Conservation (phyloP, 2,329 filamentous ascomycete genomes). For the Emergomyces orientalis region DNA sequence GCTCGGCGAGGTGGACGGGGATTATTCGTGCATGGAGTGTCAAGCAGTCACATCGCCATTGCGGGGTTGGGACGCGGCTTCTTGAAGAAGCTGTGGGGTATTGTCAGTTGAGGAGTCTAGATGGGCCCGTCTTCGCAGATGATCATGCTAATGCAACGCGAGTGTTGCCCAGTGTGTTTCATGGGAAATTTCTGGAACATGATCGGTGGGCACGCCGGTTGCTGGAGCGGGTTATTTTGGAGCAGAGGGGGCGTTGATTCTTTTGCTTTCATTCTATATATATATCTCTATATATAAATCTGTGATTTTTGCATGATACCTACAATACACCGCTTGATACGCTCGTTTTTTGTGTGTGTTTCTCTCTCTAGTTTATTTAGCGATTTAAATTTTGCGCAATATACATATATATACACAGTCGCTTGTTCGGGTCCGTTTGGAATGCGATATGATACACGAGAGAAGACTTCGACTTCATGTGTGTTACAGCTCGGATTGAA, state of each 20-base stretch:
- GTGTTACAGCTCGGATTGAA: background rate
- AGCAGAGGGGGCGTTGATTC: constrained; percentile 10
- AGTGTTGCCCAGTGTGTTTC: constrained; percentile 55
- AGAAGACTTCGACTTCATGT: too few species aligned
- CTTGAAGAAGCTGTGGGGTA: constrained; percentile 62
- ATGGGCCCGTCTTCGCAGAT: constrained; percentile 59
- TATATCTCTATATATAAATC: background rate
- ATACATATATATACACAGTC: background rate
- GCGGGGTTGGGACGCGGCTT: constrained; percentile 63
- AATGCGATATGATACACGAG: background rate
- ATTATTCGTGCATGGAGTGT: constrained; percentile 80
- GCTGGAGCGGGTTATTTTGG: constrained; percentile 27
- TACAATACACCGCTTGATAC: background rate
- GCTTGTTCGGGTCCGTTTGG: background rate
- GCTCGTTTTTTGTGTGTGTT: background rate
- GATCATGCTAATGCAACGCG: constrained; percentile 67
- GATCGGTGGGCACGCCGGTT: constrained; percentile 47
- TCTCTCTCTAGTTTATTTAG: background rate
- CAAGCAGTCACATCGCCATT: constrained; percentile 55
- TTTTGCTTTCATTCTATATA: background rate
- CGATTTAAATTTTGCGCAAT: background rate
- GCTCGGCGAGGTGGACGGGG: constrained; percentile 24
- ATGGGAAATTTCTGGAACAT: constrained; percentile 48
- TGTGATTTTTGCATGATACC: background rate
- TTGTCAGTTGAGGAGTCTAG: constrained; percentile 59